Conservation (phyloP, 2,329 filamentous ascomycete species). For the Chrysoporthe puriensis region DNA sequence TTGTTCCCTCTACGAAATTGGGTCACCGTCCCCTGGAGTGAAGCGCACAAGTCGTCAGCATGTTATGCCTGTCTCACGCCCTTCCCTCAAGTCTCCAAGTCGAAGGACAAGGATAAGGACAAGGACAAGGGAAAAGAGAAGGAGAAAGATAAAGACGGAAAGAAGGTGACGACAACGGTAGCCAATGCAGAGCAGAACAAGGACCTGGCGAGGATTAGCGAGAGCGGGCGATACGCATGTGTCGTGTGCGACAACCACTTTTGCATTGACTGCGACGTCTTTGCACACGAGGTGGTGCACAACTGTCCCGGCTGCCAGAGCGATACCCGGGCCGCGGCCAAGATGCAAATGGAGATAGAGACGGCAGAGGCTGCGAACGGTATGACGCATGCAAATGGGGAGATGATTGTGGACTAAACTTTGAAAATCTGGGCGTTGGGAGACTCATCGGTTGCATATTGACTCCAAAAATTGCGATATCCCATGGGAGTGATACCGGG, state of each 20-base stretch:
- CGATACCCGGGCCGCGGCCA: conserved; percentile 42
- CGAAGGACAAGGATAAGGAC: conserved; percentile 29
- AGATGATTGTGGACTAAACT: conserved; percentile 50
- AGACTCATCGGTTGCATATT: background rate
- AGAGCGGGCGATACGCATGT: conserved; percentile 88
- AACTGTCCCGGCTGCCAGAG: conserved; percentile 91
- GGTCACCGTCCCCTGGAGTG: conserved; percentile 83
- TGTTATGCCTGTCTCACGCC: conserved; percentile 79
- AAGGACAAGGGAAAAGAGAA: conserved; percentile 27
- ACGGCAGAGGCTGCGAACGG: conserved; percentile 19
- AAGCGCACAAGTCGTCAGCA: conserved; percentile 62
- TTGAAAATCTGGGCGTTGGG: conserved; percentile 3
- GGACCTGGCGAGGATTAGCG: conserved; percentile 69
- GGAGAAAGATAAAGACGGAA: conserved; percentile 18
- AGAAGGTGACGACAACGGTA: conserved; percentile 4
- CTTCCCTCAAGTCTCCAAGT: conserved; percentile 61
- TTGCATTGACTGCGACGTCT: conserved; percentile 97
- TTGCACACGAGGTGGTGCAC: conserved; percentile 90
- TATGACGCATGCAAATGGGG: conserved; percentile 40
- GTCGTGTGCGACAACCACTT: conserved; percentile 87
- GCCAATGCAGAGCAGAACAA: conserved; percentile 31
- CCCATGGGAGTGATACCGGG: background rate
- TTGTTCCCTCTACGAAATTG: conserved; percentile 89
- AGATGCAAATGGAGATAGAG: conserved; percentile 11
- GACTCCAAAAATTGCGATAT: background rate